Evolutionary conservation across 2,329 filamentous ascomycete species (phyloP).

Genomic region (Metarhizium sp.): DNA sequence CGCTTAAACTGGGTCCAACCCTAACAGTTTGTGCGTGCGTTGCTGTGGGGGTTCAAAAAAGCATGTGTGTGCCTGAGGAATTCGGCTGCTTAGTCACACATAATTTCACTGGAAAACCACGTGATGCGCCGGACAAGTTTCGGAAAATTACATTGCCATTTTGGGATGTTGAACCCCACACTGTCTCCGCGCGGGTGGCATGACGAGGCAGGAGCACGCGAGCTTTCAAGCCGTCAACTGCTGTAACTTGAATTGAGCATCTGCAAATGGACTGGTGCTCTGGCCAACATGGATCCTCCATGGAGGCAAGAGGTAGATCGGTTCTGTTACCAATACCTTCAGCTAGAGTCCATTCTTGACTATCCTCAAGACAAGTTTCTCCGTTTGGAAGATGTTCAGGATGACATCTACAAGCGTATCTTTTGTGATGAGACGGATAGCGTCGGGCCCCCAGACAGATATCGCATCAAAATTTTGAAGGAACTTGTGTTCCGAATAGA

Average conservation of each 20-base stretch:
- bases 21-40: constrained; percentile 23
- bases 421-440: constrained; percentile 50
- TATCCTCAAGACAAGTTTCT: constrained; percentile 54
- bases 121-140: neutral
- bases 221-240: neutral
- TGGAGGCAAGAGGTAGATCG: constrained; percentile 25
- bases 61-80: neutral
- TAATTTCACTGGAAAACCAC: neutral
- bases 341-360: constrained; percentile 56
- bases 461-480: constrained; percentile 66
- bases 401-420: constrained; percentile 53
- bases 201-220: neutral
- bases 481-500: constrained; percentile 62
- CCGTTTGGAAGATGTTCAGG: constrained; percentile 52
- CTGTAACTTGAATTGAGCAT: neutral
- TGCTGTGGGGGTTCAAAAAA: neutral
- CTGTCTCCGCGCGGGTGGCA: neutral
- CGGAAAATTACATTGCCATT: neutral
- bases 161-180: neutral
- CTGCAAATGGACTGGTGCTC: neutral
- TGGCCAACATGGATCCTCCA: neutral
- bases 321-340: constrained; percentile 69
- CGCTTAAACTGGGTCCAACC: constrained; percentile 37
- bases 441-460: constrained; percentile 56
- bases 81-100: neutral